Conservation (phyloP, 1,284 basidiomycete genomes). For the Vanrija sp. region DNA sequence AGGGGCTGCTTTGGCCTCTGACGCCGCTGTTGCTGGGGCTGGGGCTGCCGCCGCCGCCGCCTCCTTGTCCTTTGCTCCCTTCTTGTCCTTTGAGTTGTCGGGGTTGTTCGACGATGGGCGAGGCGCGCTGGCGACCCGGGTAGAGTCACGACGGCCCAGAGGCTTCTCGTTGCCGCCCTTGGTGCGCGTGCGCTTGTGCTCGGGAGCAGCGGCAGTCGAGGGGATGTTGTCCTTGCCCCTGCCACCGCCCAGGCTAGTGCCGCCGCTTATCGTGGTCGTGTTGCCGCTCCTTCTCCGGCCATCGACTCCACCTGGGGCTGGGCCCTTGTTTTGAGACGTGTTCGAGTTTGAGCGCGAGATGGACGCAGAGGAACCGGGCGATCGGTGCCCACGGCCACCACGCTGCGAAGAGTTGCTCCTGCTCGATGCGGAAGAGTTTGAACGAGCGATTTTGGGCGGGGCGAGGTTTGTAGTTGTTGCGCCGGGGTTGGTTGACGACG, state of each 20-base stretch:
- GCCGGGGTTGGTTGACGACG: too few relatives aligned
- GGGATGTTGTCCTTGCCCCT: neutral
- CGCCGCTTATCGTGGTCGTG: constrained; percentile 41
- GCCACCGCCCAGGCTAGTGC: constrained; percentile 29
- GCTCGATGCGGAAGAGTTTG: constrained; percentile 21
- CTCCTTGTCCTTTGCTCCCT: neutral
- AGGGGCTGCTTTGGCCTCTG: constrained; percentile 1
- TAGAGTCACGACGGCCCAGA: neutral
- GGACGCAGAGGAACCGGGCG: constrained; percentile 17
- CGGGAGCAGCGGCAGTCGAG: neutral
- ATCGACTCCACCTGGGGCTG: too few relatives aligned
- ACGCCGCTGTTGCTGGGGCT: constrained; percentile 19
- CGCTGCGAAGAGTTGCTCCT: constrained; percentile 20
- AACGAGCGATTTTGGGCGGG: constrained; percentile 5
- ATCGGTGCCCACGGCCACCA: constrained; percentile 14
- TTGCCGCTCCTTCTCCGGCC: constrained; percentile 26
- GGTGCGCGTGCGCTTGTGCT: constrained; percentile 16
- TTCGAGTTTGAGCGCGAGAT: constrained; percentile 35
- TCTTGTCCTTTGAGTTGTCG: constrained; percentile 13
- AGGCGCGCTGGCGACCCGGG: neutral
- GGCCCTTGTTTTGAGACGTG: constrained; percentile 17
- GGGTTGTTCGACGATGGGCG: constrained; percentile 12
- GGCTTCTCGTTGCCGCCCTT: constrained; percentile 17
- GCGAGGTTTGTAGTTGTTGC: neutral
- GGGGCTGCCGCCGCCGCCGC: neutral